phyloP scores from a whole-genome alignment of 2,329 filamentous ascomycete genomes.

The Colletotrichum destructivum region DNA sequence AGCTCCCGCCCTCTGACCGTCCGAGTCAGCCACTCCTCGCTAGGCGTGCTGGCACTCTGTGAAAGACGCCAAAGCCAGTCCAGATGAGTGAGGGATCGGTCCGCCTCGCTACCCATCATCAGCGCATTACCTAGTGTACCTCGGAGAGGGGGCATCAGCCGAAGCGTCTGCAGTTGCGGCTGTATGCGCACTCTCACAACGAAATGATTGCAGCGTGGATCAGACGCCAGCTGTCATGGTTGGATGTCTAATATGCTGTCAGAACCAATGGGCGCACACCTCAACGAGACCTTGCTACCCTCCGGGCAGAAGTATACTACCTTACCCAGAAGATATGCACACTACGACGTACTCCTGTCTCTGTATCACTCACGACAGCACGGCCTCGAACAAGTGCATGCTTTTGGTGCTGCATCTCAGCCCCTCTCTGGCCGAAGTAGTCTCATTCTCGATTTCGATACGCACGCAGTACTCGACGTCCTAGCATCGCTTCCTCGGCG shows the following conservation, averaged over 20 bases:
- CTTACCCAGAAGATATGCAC: neutral
- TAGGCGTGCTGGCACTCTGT: neutral
- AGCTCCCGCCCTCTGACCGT: neutral
- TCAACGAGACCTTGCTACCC: neutral
- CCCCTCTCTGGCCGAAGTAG: constrained; percentile 32
- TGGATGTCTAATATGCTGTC: neutral
- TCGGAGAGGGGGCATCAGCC: neutral
- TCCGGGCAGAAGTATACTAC: neutral
- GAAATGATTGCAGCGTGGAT: neutral
- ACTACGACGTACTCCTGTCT: too few relatives aligned
- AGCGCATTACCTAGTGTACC: neutral
- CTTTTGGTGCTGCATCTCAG: constrained; percentile 8
- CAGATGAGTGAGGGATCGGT: too few relatives aligned
- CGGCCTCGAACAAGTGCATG: neutral
- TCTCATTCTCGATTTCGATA: constrained; percentile 24
- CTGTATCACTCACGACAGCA: constrained; percentile 6
- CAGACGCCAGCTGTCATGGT: neutral
- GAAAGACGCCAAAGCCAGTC: neutral
- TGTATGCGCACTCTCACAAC: neutral
- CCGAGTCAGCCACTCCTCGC: constrained; percentile 4
- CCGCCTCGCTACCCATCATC: constrained; percentile 2
- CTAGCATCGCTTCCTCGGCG: constrained; percentile 17
- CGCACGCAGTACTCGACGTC: constrained; percentile 10
- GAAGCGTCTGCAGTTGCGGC: neutral
- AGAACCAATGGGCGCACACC: neutral